Base-by-base conservation (phyloP, 192 early-diverging fungal genomes). In the Phlyctochytrium bullatum region DNA sequence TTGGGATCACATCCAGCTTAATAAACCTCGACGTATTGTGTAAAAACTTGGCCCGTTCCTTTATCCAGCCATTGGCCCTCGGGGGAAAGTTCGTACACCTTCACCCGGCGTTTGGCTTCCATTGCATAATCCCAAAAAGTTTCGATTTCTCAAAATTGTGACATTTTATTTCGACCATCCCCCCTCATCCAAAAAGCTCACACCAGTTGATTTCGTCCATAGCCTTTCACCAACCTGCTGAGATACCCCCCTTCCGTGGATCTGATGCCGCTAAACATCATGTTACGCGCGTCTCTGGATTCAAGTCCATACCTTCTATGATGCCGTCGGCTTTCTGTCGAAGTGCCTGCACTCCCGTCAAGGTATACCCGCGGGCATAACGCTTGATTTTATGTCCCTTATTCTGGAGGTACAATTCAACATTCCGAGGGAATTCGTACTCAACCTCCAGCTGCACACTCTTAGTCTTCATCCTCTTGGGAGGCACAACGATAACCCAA, bases 31-130 rank as follows among this genome's bases (percentile, higher is more conserved):
- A 84, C 88, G 73, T 81, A 84, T 34, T 85, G 82, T 72, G 79
- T 86, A 34, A 84, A 81, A 63, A 91, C 91, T 64, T 86, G 83
- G 16, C 94, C 94, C 2, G 91, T 95, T 34, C 94, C 94, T 65
- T 84, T 85, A 78, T 93, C 93, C 57, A 81, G 79, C 94, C 94
- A 97, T 31, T 83, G 78, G 20, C 81, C 84, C 25, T 83, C 86
- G 24, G 77, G 64, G 36, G 84, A 86, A 34, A 93, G 81, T 62
- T 87, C 87, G 76, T 93, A 97, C 36, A 97, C 88, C 71, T 92
- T 94, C 36, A 95, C 94, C 73, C 93, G 40, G 40, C 40, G 40
- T 20, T 47, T 47, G 40, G 40, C 20, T 47, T 47, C 40, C 40
- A 47, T 47, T n/a, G n/a, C n/a, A n/a, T n/a, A n/a, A n/a, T n/a